Evolutionary conservation across 2,329 filamentous ascomycete species (phyloP), one percentile per base, ranked within the genome.

Genomic region (Colletotrichum lindemuthianum): DNA sequence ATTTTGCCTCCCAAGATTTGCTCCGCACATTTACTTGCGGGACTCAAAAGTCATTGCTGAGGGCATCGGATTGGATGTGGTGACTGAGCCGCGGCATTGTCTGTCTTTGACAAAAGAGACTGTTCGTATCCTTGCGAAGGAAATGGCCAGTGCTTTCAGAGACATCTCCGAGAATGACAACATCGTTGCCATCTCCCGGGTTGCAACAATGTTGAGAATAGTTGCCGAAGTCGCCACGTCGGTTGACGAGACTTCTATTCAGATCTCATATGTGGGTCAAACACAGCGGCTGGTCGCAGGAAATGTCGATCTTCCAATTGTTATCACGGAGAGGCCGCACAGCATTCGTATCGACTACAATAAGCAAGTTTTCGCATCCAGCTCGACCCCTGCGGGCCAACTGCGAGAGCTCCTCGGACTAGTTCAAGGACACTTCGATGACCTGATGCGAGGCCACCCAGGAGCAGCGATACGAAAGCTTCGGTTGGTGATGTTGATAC

Each of bases 11-110:
- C 24, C 24, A 3, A 24, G 24, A 24, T 24, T 24, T 4, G 5
- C 40, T n/a, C 52, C 40, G 32, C 40, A n/a, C n/a, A 55, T 55
- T 32, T 44, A 44, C 52, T 45, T 9, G 8, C n/a, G 44, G 32
- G 5, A 37, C 32, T 55, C 13, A 13, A 12, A 36, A 13, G n/a
- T 36, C 41, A 45, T 45, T 6, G 40, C 7, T 5, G 24, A 45
- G 13, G 52, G 40, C 37, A 24, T 45, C 39, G 52, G 52, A 10
- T 44, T 55, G 8, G 52, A 55, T 16, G 13, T 45, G 32, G 8
- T 55, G 9, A 55, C 32, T 16, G 52, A 55, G 52, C 41, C 40
- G 24, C 52, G 40, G 8, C 52, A 37, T 4, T 9, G 8, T 55
- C 24, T 55, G 10, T 45, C 4, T 12, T 16, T 45, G n/a, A 44